These are phyloP conservation scores for Myriangium duriaei DNA, from an alignment of 2,329 filamentous ascomycete species.

Conservation along the genomic window DNA sequence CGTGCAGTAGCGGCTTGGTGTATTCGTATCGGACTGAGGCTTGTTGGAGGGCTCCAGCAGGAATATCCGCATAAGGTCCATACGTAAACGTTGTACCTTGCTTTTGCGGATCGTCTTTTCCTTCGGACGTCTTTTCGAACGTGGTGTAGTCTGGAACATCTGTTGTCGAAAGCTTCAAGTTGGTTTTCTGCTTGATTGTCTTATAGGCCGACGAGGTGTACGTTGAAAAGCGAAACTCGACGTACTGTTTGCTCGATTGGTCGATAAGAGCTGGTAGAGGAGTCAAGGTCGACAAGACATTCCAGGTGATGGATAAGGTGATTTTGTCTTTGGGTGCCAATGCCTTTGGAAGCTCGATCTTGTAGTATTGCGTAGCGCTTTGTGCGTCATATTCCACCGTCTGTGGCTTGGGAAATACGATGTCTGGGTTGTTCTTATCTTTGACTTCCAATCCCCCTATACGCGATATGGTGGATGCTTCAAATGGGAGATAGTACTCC, in stretches of 20 bases:
- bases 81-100: slow-evolving; percentile 80
- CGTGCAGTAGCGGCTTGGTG: slow-evolving; percentile 77
- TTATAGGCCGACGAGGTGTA: slow-evolving; percentile 74
- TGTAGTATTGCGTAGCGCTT: slow-evolving; percentile 57
- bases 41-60: slow-evolving; percentile 61
- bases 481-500: slow-evolving; percentile 87
- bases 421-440: slow-evolving; percentile 70
- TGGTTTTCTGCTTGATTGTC: slow-evolving; percentile 90
- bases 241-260: slow-evolving; percentile 79
- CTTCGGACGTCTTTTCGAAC: slow-evolving; percentile 40
- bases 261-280: slow-evolving; percentile 71
- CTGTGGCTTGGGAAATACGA: slow-evolving; percentile 53
- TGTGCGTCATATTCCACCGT: slow-evolving; percentile 45
- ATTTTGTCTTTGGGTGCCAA: slow-evolving; percentile 66
- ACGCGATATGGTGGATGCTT: slow-evolving; percentile 57
- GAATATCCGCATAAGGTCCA: slow-evolving; percentile 71
- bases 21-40: slow-evolving; percentile 85
- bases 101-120: slow-evolving; percentile 61
- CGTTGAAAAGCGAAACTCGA: slow-evolving; percentile 73
- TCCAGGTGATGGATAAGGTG: slow-evolving; percentile 79
- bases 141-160: slow-evolving; percentile 78
- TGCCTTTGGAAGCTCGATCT: slow-evolving; percentile 63
- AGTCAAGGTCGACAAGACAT: slow-evolving; percentile 61
- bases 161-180: slow-evolving; percentile 71
- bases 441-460: slow-evolving; percentile 82